phyloP scores from a whole-genome alignment of 2,329 filamentous ascomycete species.

The Colletotrichum lupini region DNA sequence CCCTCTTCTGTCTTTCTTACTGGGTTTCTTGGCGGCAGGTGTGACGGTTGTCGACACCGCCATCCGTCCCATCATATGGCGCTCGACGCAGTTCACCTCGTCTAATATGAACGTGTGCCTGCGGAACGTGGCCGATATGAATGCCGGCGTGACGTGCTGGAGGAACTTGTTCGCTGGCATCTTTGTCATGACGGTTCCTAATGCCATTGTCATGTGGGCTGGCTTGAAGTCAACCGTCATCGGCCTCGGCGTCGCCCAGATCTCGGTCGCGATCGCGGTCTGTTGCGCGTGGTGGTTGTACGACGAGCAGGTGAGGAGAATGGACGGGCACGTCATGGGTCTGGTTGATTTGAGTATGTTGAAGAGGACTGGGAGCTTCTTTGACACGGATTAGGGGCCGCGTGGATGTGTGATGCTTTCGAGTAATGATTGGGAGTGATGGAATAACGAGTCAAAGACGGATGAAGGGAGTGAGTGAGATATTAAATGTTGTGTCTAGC shows the following conservation, averaged over 20 bases:
- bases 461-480: background rate
- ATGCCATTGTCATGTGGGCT: constrained; percentile 43
- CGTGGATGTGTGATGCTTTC: background rate
- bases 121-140: constrained; percentile 61
- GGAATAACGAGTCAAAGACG: background rate
- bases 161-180: constrained; percentile 54
- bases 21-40: constrained; percentile 60
- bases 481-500: background rate
- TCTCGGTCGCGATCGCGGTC: constrained; percentile 48
- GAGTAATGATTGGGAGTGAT: background rate
- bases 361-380: constrained; percentile 57
- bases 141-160: constrained; percentile 53
- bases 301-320: constrained; percentile 53
- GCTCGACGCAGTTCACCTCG: constrained; percentile 61
- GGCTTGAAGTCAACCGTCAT: constrained; percentile 52
- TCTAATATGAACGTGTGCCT: constrained; percentile 57
- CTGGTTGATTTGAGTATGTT: constrained; percentile 57
- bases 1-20: constrained; percentile 55
- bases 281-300: constrained; percentile 53
- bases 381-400: constrained; percentile 50
- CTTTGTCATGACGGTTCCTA: constrained; percentile 56
- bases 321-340: constrained; percentile 60
- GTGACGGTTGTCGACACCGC: constrained; percentile 53
- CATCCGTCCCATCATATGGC: constrained; percentile 53
- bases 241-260: constrained; percentile 54